Evolutionary conservation across 23 red algal species (phyloP), one percentile per base, ranked within the genome.

Genomic region (Agarophyton chilense): DNA sequence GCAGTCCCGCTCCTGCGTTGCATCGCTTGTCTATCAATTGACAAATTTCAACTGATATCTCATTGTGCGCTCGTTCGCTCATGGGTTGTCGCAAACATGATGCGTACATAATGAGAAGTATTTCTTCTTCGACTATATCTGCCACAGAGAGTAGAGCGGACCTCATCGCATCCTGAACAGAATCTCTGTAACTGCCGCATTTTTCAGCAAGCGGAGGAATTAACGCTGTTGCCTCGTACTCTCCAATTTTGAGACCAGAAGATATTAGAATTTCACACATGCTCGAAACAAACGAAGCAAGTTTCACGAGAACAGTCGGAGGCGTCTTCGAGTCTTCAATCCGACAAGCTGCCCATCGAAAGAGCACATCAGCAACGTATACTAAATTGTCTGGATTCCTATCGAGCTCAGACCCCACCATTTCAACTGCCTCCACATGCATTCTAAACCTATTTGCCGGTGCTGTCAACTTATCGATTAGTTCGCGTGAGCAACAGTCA

Each of bases 191-290:
- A 53, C 81, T 86, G 7, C 81, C 91, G 32, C 58, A 57, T 49
- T 86, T 85, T 22, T 94, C 91, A 5, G 85, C 80, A 36, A 94
- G 33, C 1, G 82, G 79, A 19, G 91, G 91, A 65, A 94, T 61
- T 31, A 94, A 47, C 33, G 91, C 82, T 33, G 75, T 86, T 50
- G 91, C 81, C 54, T 94, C 91, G 73, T 94, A 94, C 54, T 94
- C 91, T 43, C 68, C 74, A 18, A 94, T 62, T 26, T 77, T 84
- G 40, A 68, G 44, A 29, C 91, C 91, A 22, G 91, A 87, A 53
- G 91, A 85, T 40, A 94, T 79, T 11, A 94, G 61, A 32, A 94
- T 72, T 58, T 94, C 91, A 70, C 80, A 85, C 24, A 94, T 85
- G 42, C 56, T 79, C 44, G 91, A 86, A 36, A 94, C 80, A 72